Base-by-base conservation (phyloP, 257 asterid species). In the Marsdenia floribunda region DNA sequence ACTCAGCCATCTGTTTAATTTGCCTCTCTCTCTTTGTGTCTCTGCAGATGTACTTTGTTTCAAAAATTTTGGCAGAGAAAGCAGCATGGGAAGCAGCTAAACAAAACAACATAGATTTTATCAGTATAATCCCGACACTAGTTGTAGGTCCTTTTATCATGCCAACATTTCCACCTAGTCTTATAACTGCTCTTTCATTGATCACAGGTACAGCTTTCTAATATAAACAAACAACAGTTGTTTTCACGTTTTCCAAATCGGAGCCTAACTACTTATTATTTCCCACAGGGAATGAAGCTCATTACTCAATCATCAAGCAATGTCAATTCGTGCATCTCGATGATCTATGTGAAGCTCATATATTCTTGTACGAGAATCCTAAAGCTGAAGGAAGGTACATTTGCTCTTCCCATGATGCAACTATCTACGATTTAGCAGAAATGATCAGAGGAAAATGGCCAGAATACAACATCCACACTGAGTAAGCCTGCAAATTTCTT, bases 111-210 rank as follows among this genome's bases (percentile, higher is more conserved):
- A 89, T 92, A 42, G 83, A 89, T 78, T 89, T 94, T 78, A 87
- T 94, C 37, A 89, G 96, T 80, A 80, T 90, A 53, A 89, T 94
- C 79, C 98, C 97, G 29, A 85, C 97, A 3, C 74, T 92, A 46
- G 99, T 92, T 22, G 98, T 92, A 37, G 99, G 99, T 21, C 94
- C 97, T 72, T 94, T 92, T 80, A 86, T 89, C 85, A 85, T 55
- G 49, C 90, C 91, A 13, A 73, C 91, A n/a, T 80, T 92, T 82
- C 97, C 99, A 73, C 97, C 97, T 5, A 94, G 99, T 88, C 87
- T 94, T 37, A 82, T 86, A 78, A 90, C 97, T 42, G 96, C 96
- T 35, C 97, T 94, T 74, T 89, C 97, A 35, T 89, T 88, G 35
- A 87, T 94, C 60, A 90, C 92, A 7, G 96, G 98, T 91, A 75